Evolutionary conservation across 441 rosid genomes (phyloP), one percentile per base, ranked within the genome.

Genomic region (Erysimum cheiri): DNA sequence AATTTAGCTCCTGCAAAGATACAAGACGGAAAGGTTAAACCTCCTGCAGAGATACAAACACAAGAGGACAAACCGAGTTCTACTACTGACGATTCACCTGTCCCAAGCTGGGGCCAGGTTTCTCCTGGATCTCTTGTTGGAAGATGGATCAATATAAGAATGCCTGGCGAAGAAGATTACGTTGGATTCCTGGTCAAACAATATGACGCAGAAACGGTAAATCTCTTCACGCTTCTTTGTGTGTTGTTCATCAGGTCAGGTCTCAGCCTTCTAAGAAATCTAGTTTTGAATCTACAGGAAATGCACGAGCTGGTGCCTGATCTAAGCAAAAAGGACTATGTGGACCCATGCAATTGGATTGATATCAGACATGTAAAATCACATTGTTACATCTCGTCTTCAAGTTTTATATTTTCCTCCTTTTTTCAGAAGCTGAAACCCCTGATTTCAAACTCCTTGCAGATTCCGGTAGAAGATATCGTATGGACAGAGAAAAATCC

Each of bases 401-500:
- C 52, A 53, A 44, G 46, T 35, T 63, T 53, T 17, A 4, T 40
- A 54, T 9, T 10, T 4, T 17, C 60, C 52, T 40, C 12, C 28
- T 44, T 32, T 61, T 14, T 7, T 8, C 28, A 47, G 60, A 46
- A 69, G 66, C 47, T 67, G 55, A 67, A 64, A 68, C 40, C 48
- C 41, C 52, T 71, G 41, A 65, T 49, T 48, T 60, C 50, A 58
- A 58, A 50, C 60, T 67, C 41, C 67, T 76, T 70, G 59, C 89
- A 95, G 99, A 82, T 95, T 66, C 80, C 93, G 31, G 74, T 80
- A 6, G 91, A 88, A 15, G 96, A 90, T 78, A 81, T 89, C 14
- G 69, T 78, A 57, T 95, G 99, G 99, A 84, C 78, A 59, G 76
- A 82, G n/a, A 85, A 74, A 48, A 84, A 85, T 61, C 86, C 87